Conservation (phyloP, 2,329 filamentous ascomycete genomes). For the Aspergillus calidoustus region DNA sequence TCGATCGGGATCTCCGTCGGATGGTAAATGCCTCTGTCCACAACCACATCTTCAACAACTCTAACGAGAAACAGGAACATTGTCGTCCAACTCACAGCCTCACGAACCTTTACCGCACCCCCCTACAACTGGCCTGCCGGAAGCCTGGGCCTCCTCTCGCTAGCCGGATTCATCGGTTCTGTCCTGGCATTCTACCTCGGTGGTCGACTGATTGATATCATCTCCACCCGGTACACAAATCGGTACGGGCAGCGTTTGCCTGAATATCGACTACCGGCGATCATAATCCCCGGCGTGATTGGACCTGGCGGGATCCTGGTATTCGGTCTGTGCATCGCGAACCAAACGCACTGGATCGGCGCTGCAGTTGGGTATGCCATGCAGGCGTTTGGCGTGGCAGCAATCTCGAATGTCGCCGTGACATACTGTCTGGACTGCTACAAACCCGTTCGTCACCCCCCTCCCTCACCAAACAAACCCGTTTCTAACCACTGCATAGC, state of each 20-base stretch:
- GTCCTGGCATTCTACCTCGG: slow-evolving; percentile 34
- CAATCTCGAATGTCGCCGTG: slow-evolving; percentile 35
- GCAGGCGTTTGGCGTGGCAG: slow-evolving; percentile 33
- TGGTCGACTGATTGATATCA: slow-evolving; percentile 34
- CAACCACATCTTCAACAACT: no score
- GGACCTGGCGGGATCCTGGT: slow-evolving; percentile 31
- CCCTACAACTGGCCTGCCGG: slow-evolving; percentile 33
- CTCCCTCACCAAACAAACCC: no score
- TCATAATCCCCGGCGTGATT: slow-evolving; percentile 31
- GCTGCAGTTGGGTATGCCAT: slow-evolving; percentile 32
- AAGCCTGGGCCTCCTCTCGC: slow-evolving; percentile 30
- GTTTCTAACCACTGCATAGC: slow-evolving; percentile 11
- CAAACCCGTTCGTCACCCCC: slow-evolving; percentile 24
- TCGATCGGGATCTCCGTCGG: slow-evolving; percentile 34
- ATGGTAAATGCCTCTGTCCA: slow-evolving; percentile 23
- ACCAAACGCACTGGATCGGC: slow-evolving; percentile 31
- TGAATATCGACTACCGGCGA: slow-evolving; percentile 34
- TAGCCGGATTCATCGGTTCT: slow-evolving; percentile 32
- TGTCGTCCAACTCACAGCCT: slow-evolving; percentile 34
- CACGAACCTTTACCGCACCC: slow-evolving; percentile 31
- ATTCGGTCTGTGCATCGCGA: slow-evolving; percentile 31
- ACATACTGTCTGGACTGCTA: slow-evolving; percentile 34
- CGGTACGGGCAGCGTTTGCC: slow-evolving; percentile 28
- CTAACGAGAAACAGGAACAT: slow-evolving; percentile 29
- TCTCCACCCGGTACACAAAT: slow-evolving; percentile 31